Evolutionary conservation across 305 asterid species (phyloP).

Genomic region (Andrographis paniculata): DNA sequence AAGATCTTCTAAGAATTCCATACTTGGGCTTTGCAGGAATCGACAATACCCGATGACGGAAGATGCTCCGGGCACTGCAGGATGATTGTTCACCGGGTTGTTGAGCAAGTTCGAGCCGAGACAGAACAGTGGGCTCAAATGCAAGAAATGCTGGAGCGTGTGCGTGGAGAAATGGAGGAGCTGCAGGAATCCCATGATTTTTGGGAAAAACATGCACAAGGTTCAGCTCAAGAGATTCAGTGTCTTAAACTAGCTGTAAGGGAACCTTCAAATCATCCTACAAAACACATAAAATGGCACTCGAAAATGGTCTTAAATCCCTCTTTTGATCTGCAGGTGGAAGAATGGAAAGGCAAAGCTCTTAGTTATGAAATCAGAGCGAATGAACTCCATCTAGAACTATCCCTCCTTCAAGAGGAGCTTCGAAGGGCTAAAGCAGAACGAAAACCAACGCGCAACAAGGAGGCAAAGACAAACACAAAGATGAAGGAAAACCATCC

Average conservation of each 20-base stretch:
- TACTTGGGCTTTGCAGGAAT: slow-evolving; percentile 21
- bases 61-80: slow-evolving; percentile 61
- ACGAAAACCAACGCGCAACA: neutral
- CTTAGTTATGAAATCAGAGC: slow-evolving; percentile 32
- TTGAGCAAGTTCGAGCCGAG: slow-evolving; percentile 68
- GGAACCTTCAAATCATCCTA: neutral
- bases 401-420: slow-evolving; percentile 22
- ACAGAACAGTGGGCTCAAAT: slow-evolving; percentile 74
- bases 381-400: slow-evolving; percentile 26
- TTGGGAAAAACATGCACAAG: slow-evolving; percentile 49
- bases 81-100: slow-evolving; percentile 30
- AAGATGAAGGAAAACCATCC: slow-evolving; percentile 19
- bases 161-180: slow-evolving; percentile 52
- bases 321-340: slow-evolving; percentile 25
- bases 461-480: neutral
- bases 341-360: slow-evolving; percentile 53
- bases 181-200: slow-evolving; percentile 41
- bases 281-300: neutral
- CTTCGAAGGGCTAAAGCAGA: slow-evolving; percentile 20
- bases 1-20: neutral
- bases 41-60: slow-evolving; percentile 24
- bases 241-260: slow-evolving; percentile 39
- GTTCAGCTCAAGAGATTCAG: slow-evolving; percentile 32
- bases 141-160: slow-evolving; percentile 62
- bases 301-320: neutral